phyloP scores from a whole-genome alignment of 176 grass and related monocot genomes.

The Eleusine indica region DNA sequence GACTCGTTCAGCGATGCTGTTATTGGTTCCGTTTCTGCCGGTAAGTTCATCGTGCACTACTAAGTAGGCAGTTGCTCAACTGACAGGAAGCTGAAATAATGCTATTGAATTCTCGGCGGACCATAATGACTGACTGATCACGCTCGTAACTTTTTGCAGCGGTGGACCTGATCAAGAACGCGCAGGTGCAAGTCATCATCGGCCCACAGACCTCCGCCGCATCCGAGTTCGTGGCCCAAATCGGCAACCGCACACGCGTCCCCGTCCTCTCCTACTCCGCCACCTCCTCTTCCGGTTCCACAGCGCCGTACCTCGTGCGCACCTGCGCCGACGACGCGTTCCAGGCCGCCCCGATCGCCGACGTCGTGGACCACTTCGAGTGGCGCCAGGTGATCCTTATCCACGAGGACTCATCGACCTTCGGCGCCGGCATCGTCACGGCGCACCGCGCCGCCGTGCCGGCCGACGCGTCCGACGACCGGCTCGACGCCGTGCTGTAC shows the following conservation, averaged over 20 bases:
- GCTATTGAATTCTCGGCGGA: background rate
- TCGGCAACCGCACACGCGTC: constrained; percentile 44
- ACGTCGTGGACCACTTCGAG: constrained; percentile 21
- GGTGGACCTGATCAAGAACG: constrained; percentile 53
- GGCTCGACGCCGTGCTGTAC: constrained; percentile 46
- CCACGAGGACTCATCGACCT: constrained; percentile 53
- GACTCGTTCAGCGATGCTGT: constrained; percentile 48
- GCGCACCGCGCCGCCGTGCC: constrained; percentile 48
- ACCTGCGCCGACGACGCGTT: constrained; percentile 43
- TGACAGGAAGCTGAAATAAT: background rate
- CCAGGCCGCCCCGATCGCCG: constrained; percentile 16
- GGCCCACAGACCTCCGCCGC: constrained; percentile 36
- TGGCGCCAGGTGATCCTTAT: constrained; percentile 53
- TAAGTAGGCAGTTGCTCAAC: background rate
- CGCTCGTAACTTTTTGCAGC: constrained; percentile 17
- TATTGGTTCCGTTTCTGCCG: constrained; percentile 43
- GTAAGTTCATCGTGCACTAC: constrained; percentile 29
- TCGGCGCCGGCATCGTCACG: constrained; percentile 43
- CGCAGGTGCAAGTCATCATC: constrained; percentile 43
- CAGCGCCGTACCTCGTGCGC: constrained; percentile 48
- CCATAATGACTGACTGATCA: background rate
- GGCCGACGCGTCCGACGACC: constrained; percentile 33
- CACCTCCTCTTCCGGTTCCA: constrained; percentile 20
- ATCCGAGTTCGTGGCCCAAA: constrained; percentile 51
- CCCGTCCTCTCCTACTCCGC: constrained; percentile 63